Evolutionary conservation across 306 rosid genomes (phyloP).

Genomic region (Malus fusca): DNA sequence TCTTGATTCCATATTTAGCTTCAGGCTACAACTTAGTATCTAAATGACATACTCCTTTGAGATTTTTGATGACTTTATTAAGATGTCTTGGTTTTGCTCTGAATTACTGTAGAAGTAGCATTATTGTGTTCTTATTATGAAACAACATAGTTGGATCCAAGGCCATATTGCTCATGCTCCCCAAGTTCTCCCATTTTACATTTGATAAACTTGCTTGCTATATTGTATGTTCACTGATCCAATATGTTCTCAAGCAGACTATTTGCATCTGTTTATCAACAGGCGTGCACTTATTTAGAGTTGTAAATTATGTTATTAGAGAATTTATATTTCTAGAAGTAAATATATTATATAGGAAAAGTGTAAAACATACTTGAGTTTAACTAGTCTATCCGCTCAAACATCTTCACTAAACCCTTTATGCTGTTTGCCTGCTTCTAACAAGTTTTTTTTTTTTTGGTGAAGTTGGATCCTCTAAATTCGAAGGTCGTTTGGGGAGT

Average conservation of each 20-base stretch:
- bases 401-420: background rate
- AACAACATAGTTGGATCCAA: background rate
- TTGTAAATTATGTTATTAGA: background rate
- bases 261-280: background rate
- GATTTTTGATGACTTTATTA: background rate
- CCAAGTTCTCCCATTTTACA: background rate
- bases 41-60: background rate
- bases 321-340: background rate
- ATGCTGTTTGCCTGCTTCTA: background rate
- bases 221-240: background rate
- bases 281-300: background rate
- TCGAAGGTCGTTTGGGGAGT: background rate
- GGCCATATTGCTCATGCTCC: background rate
- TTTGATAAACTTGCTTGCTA: background rate
- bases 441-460: constrained; percentile 11
- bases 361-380: background rate
- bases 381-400: background rate
- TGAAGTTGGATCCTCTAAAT: background rate
- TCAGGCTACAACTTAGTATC: background rate
- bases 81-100: background rate
- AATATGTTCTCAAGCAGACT: background rate
- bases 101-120: background rate
- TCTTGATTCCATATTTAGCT: background rate
- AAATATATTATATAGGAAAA: background rate
- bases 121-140: background rate